Conservation (phyloP, 305 asterid species). For the Euphrasia arctica region DNA sequence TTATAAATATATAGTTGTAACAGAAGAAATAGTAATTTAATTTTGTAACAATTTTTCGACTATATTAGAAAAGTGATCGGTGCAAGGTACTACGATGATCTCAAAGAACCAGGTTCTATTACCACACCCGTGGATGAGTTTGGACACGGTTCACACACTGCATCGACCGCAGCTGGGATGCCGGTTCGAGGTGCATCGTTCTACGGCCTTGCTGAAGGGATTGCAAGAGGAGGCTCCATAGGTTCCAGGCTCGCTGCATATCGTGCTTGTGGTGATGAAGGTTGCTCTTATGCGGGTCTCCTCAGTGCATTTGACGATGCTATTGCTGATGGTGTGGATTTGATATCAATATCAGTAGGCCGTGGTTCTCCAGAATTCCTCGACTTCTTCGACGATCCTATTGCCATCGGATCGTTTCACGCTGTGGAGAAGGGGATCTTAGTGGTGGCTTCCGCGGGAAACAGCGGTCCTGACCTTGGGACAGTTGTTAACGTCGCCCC, state of each 20-base stretch:
- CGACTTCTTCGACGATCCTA: slow-evolving; percentile 44
- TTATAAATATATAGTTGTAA: too few relatives aligned
- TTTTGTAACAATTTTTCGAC: too few relatives aligned
- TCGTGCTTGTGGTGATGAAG: slow-evolving; percentile 40
- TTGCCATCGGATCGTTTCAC: slow-evolving; percentile 73
- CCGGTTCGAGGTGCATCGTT: slow-evolving; percentile 52
- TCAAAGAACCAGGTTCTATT: background rate
- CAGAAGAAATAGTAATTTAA: too few relatives aligned
- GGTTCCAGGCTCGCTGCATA: slow-evolving; percentile 61
- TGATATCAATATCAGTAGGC: slow-evolving; percentile 63
- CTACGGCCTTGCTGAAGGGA: slow-evolving; percentile 59
- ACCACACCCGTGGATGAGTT: slow-evolving; percentile 46
- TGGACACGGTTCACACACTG: slow-evolving; percentile 68
- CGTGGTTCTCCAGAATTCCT: slow-evolving; percentile 25
- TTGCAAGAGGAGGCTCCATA: slow-evolving; percentile 57
- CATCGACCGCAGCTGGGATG: slow-evolving; percentile 60
- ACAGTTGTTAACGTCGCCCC: slow-evolving; percentile 67
- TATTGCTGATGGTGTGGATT: slow-evolving; percentile 63
- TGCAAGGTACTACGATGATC: slow-evolving; percentile 50
- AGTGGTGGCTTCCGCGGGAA: slow-evolving; percentile 78
- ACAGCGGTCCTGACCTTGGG: slow-evolving; percentile 46
- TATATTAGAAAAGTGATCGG: slow-evolving; percentile 50
- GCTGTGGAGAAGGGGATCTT: slow-evolving; percentile 63
- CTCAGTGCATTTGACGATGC: slow-evolving; percentile 75
- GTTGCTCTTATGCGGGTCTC: slow-evolving; percentile 59